Evolutionary conservation across 805 yeast genomes (phyloP), one percentile per base, ranked within the genome.

Genomic region (Hanseniaspora lachancei): DNA sequence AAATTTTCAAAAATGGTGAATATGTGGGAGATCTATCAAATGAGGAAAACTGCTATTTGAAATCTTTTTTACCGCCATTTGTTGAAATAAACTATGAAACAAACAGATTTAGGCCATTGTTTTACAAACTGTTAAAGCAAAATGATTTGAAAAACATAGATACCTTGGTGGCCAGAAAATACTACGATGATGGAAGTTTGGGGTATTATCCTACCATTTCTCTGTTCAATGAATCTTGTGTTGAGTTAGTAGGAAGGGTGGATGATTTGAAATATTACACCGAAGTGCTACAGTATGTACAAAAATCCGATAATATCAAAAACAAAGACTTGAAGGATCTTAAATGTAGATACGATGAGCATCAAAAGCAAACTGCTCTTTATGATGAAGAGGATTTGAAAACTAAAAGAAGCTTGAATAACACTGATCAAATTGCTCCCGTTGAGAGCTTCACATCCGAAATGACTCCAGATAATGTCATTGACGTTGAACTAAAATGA

Each of bases 121-220:
- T 39, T 36, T 20, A 43, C 35, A 36, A 49, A 21, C 18, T 44
- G 40, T 7, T 52, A 36, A 38, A 54, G 38, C 23, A 16, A 18
- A 35, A 38, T 27, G 44, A 41, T 29, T 13, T 15, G 6, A 39
- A 47, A 18, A 36, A 20, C 15, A 46, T 41, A 8, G 64, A 65
- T 0, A 38, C 57, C 3, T 46, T 68, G 4, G 54, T 68, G 34
- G 61, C 66, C 43, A 69, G 68, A 56, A 67, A 72, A 68, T 60
- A 70, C 63, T 78, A 62, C 15, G 95, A 93, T 65, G 96, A 93
- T 65, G 95, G 95, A 0, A 72, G 79, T 44, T 69, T 88, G 55
- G 98, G 97, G 0, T 93, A 93, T 66, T 93, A 82, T 68, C 97
- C 98, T 1, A 86, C 89, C 72, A 74, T 87, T 36, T 85, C 95